A percentile compares a stretch with the other conserved stretches of the same genome.
Evolutionary conservation across 768 basidiomycete genomes (phyloP).

Genomic region (Lentinula sp.): DNA sequence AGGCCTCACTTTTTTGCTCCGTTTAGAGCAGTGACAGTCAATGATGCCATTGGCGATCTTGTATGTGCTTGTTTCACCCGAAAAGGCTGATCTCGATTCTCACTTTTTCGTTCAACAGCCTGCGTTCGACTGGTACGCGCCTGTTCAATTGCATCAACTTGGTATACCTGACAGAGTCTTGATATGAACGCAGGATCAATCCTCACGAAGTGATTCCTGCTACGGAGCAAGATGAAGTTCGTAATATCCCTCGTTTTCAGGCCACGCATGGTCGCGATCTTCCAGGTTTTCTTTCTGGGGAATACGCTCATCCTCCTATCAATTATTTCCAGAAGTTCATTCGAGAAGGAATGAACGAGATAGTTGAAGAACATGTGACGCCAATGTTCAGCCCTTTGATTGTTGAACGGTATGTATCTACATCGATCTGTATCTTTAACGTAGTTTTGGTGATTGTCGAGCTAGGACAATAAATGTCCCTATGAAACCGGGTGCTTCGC

Average conservation of each 20-base stretch:
- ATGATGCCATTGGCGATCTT: conserved; percentile 65
- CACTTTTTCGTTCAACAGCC: conserved; percentile 30
- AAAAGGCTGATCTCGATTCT: conserved; percentile 4
- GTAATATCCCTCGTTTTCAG: conserved; percentile 16
- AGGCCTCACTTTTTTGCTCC: conserved; percentile 53
- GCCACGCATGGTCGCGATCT: conserved; percentile 36
- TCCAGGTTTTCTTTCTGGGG: conserved; percentile 24
- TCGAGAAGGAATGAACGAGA: conserved; percentile 17
- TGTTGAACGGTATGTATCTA: conserved; percentile 43
- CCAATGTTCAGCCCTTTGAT: conserved; percentile 28
- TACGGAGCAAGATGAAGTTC: conserved; percentile 26
- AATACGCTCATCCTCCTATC: conserved; percentile 38
- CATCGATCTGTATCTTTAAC: neutral
- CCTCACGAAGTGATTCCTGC: conserved; percentile 38
- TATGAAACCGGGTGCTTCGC: conserved; percentile 41
- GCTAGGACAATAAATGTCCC: conserved; percentile 51
- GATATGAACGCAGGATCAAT: conserved; percentile 39
- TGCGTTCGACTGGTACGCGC: conserved; percentile 62
- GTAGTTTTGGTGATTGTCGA: neutral
- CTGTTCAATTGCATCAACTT: neutral
- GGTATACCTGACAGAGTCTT: neutral
- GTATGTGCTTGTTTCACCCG: conserved; percentile 30
- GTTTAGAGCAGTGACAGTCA: conserved; percentile 47
- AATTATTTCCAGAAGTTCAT: conserved; percentile 38
- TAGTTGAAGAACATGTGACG: conserved; percentile 56